phyloP scores from a whole-genome alignment of 495 filamentous ascomycete genomes.

The Tetracladium setigerum region DNA sequence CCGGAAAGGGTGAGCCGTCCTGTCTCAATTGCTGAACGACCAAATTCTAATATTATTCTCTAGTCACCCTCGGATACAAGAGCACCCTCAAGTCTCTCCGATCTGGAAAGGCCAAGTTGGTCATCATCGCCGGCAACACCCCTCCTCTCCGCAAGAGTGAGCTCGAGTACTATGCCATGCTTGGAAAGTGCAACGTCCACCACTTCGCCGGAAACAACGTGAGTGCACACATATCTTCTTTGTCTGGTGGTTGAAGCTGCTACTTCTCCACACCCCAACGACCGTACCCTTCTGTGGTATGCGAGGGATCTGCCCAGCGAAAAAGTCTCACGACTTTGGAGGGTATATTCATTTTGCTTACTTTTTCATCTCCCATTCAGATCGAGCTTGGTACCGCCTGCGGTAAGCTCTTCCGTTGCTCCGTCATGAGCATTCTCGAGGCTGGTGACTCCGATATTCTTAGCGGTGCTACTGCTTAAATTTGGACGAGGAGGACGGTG shows the following conservation, averaged over 20 bases:
- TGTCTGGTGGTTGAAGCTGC: constrained; percentile 6
- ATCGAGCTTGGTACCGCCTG: constrained; percentile 94
- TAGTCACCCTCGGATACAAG: constrained; percentile 86
- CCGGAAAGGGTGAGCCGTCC: constrained; percentile 62
- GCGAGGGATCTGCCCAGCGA: constrained; percentile 56
- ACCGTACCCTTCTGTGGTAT: constrained; percentile 12
- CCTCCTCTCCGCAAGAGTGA: constrained; percentile 93
- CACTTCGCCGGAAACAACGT: constrained; percentile 98
- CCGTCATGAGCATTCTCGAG: constrained; percentile 90
- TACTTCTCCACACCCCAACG: constrained; percentile 21
- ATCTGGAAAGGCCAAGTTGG: constrained; percentile 71
- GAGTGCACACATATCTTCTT: constrained; percentile 38
- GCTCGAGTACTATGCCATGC: constrained; percentile 87
- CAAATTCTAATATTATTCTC: constrained; percentile 5
- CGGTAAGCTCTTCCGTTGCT: constrained; percentile 86
- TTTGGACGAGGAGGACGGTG: constrained; percentile 1
- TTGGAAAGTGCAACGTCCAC: constrained; percentile 88
- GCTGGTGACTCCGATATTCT: constrained; percentile 98
- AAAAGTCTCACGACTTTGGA: constrained; percentile 81
- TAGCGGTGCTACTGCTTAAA: constrained; percentile 54
- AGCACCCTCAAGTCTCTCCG: constrained; percentile 94
- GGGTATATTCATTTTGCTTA: constrained; percentile 50
- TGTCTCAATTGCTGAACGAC: constrained; percentile 2
- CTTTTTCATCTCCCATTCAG: constrained; percentile 47
- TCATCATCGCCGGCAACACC: constrained; percentile 87